Base-by-base conservation (phyloP, 2,329 filamentous ascomycete species). In the Verticillium nubilum region DNA sequence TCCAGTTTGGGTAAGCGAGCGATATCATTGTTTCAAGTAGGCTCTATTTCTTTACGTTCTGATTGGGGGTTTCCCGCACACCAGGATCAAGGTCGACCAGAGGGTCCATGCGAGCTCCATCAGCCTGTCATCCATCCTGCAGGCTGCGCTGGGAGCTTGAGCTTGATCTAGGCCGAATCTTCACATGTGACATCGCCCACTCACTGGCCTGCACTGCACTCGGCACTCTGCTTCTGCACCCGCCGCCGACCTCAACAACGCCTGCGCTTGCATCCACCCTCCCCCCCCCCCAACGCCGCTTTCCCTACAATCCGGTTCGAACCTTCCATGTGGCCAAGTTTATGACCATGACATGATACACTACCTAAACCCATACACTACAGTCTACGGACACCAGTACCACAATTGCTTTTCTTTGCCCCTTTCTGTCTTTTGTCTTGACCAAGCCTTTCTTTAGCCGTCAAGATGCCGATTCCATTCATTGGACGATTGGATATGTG, bases 401-500 rank as follows among this genome's bases (percentile, higher is more conserved):
- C 33, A 50, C 42, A 23, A 7, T 37, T 37, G 33, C 33, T 37
- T 37, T 37, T 37, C 42, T 13, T 50, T 50, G 29, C 9, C 29
- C 13, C 55, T 57, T 61, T 62, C 54, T 60, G 17, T 27, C 37
- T 28, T 42, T 50, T 54, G n/a, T 57, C 33, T 23, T 27, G 33
- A 52, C 59, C 47, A 35, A 29, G 13, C 54, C 4, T 17, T n/a
- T 26, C 31, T 5, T n/a, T n/a, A n/a, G 29, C 25, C 31, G 54
- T 63, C 67, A 71, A 60, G 57, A 84, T 84, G 81, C 73, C 80
- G 56, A 74, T 83, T 56, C 80, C 80, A 9, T 82, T 84, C 62
- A 70, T 83, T 31, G 80, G 81, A 58, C 78, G 80, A 64, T 74
- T 83, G 58, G 78, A 80, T 67, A 74, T 78, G 81, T 83, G 66